Evolutionary conservation across 1,139 yeast species (phyloP), one percentile per base, ranked within the genome.

Genomic region (Geotrichum europaeum): DNA sequence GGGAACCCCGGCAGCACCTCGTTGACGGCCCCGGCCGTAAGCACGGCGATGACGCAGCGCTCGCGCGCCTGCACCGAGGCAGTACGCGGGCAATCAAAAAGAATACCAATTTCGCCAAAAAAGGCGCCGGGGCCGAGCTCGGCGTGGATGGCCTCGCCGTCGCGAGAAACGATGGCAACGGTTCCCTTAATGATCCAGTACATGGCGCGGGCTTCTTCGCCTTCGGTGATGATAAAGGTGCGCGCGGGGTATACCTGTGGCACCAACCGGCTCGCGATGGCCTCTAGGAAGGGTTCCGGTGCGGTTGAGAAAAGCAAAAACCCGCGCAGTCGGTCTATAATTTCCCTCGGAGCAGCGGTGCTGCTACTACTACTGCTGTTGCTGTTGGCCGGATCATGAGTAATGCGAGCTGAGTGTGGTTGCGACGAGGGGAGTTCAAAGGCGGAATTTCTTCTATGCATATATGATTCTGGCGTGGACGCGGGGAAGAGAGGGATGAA

Each of bases 31-130:
- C 84, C 88, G 10, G 84, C 81, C 1, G 89, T 85, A 53, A 87
- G 76, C 0, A 86, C 87, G 1, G 89, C 91, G 6, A 86, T 75
- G 59, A 87, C 73, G 1, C 87, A 89, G 65, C 79, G 81, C 0
- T 89, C 81, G 63, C 84, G 76, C 1, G 94, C 87, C n/a, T 86
- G 83, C 18, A 87, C 91, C 1, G 91, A 85, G 0, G 94, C 94
- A 0, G 92, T 86, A 65, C 94, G 75, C 12, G 92, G 91, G 53
- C 91, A 76, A 69, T 86, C 85, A 73, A 84, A 87, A 47, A 87
- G 74, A 55, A 87, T 85, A 5, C 94, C 94, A 59, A 87, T 86
- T 69, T 87, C 95, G 28, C 91, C 95, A 71, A 87, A 87, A 67
- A 85, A 86, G 49, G 84, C 79, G 1, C 94, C 94, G 1, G 87